phyloP scores from a whole-genome alignment of 2,329 filamentous ascomycete species.

The Colletotrichum nymphaeae region DNA sequence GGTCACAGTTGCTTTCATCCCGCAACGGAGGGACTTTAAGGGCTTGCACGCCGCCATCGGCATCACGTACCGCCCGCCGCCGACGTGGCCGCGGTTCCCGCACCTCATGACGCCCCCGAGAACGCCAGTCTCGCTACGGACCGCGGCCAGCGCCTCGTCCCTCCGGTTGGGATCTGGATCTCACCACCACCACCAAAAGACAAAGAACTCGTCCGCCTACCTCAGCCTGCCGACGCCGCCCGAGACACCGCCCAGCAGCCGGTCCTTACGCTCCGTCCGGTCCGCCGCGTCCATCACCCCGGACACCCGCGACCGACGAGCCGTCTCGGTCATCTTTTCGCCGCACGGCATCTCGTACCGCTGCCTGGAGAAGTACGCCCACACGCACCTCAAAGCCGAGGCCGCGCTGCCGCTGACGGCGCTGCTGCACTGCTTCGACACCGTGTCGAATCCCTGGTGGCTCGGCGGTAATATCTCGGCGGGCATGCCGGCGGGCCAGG shows the following conservation, averaged over 20 bases:
- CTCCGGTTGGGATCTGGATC: constrained; percentile 17
- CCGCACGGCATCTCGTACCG: constrained; percentile 71
- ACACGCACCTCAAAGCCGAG: constrained; percentile 65
- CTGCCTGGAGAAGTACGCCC: constrained; percentile 65
- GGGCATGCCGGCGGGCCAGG: constrained; percentile 66
- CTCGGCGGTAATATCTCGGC: constrained; percentile 68
- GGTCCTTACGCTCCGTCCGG: constrained; percentile 47
- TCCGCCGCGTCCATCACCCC: constrained; percentile 48
- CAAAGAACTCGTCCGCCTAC: constrained; percentile 31
- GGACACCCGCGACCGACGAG: constrained; percentile 50
- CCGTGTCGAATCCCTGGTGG: constrained; percentile 69
- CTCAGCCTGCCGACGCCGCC: constrained; percentile 50
- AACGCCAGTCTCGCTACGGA: constrained; percentile 41
- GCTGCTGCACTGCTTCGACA: constrained; percentile 73
- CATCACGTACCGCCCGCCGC: constrained; percentile 76
- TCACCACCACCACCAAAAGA: constrained; percentile 5
- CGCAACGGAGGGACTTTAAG: constrained; percentile 69
- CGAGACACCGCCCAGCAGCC: constrained; percentile 43
- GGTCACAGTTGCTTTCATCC: constrained; percentile 76
- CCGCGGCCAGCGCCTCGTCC: constrained; percentile 23
- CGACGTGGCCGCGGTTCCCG: constrained; percentile 39
- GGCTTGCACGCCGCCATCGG: constrained; percentile 75
- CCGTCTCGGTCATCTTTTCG: constrained; percentile 72
- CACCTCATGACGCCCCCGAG: constrained; percentile 23
- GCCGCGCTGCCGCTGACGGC: constrained; percentile 71